phyloP scores from a whole-genome alignment of 345 rosid species.

The Cardamine chenopodiifolia region DNA sequence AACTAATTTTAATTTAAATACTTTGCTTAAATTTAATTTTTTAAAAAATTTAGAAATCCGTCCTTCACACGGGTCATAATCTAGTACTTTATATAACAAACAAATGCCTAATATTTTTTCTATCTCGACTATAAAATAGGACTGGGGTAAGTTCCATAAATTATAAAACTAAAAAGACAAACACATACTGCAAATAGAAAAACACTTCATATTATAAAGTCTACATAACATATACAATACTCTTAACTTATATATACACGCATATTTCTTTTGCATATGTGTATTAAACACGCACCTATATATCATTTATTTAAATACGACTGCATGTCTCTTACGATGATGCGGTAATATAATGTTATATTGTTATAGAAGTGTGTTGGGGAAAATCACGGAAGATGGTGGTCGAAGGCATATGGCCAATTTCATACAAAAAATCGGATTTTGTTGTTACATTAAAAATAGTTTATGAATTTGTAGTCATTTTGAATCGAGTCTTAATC shows the following conservation, averaged over 20 bases:
- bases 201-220: constrained; percentile 1
- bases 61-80: too few relatives aligned
- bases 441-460: too few relatives aligned
- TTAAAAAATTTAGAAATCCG: too few relatives aligned
- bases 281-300: constrained; percentile 28
- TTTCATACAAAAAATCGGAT: too few relatives aligned
- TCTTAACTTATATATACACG: constrained; percentile 21
- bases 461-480: too few relatives aligned
- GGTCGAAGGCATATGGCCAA: neutral
- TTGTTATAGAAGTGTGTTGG: constrained; percentile 27
- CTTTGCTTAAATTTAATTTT: too few relatives aligned
- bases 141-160: neutral
- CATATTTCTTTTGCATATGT: constrained; percentile 21
- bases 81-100: neutral
- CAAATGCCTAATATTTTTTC: neutral
- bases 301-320: neutral
- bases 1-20: too few relatives aligned
- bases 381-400: constrained; percentile 36
- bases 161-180: neutral
- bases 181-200: neutral
- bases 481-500: too few relatives aligned
- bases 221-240: neutral
- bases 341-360: too few relatives aligned
- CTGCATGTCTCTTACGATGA: constrained; percentile 25
- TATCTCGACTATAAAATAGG: neutral